Evolutionary conservation across 2,329 filamentous ascomycete species (phyloP).

Genomic region (Dothideomycetidae sp.): DNA sequence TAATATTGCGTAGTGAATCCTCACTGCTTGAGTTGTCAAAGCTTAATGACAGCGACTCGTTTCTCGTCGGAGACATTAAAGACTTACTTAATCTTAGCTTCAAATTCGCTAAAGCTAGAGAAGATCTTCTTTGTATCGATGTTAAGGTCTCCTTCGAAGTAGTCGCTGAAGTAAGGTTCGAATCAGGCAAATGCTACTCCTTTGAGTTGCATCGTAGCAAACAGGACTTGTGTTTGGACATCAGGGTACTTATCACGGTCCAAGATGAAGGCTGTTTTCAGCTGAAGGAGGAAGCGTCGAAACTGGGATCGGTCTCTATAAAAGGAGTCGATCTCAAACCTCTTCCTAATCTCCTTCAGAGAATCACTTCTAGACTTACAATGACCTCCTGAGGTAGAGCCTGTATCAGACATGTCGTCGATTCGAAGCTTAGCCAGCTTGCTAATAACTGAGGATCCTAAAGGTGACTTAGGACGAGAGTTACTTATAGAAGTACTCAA

Average conservation of each 20-base stretch:
- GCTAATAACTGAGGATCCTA: conserved; percentile 2
- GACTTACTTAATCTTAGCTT: conserved; percentile 1
- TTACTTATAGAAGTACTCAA: conserved; percentile 5
- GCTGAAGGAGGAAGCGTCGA: background rate
- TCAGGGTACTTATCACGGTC: background rate
- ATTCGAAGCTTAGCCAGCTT: conserved; percentile 1
- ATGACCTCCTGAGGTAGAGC: background rate
- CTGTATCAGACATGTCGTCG: conserved; percentile 2
- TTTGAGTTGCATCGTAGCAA: background rate
- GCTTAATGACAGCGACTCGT: background rate
- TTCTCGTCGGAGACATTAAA: conserved; percentile 1
- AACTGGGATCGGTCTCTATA: background rate
- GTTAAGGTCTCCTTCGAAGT: background rate
- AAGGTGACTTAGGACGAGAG: conserved; percentile 2
- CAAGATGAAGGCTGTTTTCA: background rate
- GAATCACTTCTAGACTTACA: background rate
- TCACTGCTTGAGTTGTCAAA: background rate
- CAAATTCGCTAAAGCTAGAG: background rate
- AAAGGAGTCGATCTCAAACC: background rate
- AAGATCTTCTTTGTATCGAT: background rate
- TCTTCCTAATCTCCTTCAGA: background rate
- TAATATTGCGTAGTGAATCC: background rate
- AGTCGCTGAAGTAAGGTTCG: background rate
- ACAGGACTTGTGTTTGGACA: background rate
- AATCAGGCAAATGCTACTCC: background rate